phyloP scores from a whole-genome alignment of 176 grass and related monocot genomes.

The Typha latifolia region DNA sequence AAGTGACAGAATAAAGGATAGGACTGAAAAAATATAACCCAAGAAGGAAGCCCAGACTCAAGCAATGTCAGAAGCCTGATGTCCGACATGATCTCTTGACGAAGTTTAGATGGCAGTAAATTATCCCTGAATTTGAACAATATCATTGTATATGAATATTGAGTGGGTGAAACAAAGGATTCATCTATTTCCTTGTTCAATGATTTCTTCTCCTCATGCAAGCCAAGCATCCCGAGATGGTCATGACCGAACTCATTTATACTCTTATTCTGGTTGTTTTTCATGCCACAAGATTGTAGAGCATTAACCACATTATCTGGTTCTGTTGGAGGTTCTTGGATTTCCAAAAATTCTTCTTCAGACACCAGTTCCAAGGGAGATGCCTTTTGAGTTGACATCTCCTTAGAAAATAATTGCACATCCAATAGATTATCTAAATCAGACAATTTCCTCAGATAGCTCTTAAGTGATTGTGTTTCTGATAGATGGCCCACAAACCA shows the following conservation, averaged over 20 bases:
- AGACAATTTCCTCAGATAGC: slow-evolving; percentile 30
- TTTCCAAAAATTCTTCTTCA: slow-evolving; percentile 26
- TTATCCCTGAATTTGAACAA: slow-evolving; percentile 49
- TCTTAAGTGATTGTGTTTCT: slow-evolving; percentile 32
- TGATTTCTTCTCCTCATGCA: neutral
- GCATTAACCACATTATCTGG: neutral
- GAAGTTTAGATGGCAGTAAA: slow-evolving; percentile 52
- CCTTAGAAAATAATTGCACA: slow-evolving; percentile 1
- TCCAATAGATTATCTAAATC: slow-evolving; percentile 11
- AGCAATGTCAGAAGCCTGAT: slow-evolving; percentile 69
- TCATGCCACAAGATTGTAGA: slow-evolving; percentile 3
- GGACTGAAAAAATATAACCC: slow-evolving; percentile 93
- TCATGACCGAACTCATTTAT: neutral
- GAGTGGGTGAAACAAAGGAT: slow-evolving; percentile 16
- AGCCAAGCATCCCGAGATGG: neutral
- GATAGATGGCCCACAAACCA: slow-evolving; percentile 48
- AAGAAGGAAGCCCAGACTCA: slow-evolving; percentile 66
- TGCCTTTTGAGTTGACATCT: neutral
- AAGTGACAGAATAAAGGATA: slow-evolving; percentile 70
- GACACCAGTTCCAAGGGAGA: slow-evolving; percentile 10
- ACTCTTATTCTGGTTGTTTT: slow-evolving; percentile 4
- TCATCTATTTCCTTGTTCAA: neutral
- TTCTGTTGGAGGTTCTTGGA: slow-evolving; percentile 1
- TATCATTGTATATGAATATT: slow-evolving; percentile 55
- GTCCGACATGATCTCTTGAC: slow-evolving; percentile 59